phyloP scores from a whole-genome alignment of 345 rosid species.

The Salix purpurea region DNA sequence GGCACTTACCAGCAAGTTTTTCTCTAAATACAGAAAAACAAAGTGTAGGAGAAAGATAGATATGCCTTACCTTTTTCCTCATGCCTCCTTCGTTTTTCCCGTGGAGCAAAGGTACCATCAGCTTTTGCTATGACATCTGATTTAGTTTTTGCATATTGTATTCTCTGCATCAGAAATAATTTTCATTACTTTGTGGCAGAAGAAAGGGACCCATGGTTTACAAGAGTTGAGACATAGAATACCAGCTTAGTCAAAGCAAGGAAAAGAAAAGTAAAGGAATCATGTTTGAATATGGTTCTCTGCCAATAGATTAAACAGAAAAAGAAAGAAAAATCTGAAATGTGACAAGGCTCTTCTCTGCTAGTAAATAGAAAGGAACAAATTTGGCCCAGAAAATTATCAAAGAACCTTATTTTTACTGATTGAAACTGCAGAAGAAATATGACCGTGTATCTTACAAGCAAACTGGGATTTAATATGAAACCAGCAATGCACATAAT shows the following conservation, averaged over 20 bases:
- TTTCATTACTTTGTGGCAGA: neutral
- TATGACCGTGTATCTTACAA: neutral
- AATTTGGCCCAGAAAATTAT: neutral
- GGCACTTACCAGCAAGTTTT: neutral
- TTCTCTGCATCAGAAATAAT: slow-evolving; percentile 50
- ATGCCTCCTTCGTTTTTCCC: slow-evolving; percentile 88
- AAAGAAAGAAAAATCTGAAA: neutral
- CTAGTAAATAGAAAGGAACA: neutral
- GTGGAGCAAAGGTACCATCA: slow-evolving; percentile 95
- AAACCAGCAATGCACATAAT: neutral
- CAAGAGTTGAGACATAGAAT: neutral
- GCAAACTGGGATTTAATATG: neutral
- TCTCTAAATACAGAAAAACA: neutral
- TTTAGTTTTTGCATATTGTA: slow-evolving; percentile 88
- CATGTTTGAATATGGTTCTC: neutral
- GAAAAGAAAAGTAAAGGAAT: neutral
- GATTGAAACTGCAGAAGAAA: neutral
- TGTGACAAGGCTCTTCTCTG: neutral
- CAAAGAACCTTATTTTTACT: neutral
- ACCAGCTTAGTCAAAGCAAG: neutral
- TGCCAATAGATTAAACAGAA: neutral
- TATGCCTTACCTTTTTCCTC: slow-evolving; percentile 75
- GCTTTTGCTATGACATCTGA: slow-evolving; percentile 92
- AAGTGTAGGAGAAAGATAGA: neutral
- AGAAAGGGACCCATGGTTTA: neutral